phyloP scores from a whole-genome alignment of 306 rosid species.

The Carpinus fangiana region DNA sequence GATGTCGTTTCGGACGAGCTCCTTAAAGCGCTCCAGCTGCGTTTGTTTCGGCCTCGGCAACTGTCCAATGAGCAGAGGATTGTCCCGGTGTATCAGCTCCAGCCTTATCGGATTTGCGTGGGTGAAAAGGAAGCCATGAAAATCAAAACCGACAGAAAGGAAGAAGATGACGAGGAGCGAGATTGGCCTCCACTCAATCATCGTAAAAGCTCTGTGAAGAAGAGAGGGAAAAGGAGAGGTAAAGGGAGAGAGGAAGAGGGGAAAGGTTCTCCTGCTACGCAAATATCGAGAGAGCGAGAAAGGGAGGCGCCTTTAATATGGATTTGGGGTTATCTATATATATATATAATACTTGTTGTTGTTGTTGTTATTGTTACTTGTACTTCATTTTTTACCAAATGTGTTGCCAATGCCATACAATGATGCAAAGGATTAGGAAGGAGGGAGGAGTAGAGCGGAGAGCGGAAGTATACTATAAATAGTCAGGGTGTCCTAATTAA shows the following conservation, averaged over 20 bases:
- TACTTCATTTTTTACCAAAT: no score
- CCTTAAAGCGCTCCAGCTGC: constrained; percentile 24
- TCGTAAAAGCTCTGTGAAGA: neutral
- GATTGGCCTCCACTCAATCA: constrained; percentile 20
- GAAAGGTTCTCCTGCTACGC: neutral
- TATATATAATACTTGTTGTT: no score
- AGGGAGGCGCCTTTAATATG: constrained; percentile 32
- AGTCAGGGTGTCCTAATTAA: no score
- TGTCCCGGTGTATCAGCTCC: constrained; percentile 54
- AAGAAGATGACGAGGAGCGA: constrained; percentile 27
- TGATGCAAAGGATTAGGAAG: no score
- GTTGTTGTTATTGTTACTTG: no score
- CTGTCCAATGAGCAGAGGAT: constrained; percentile 12
- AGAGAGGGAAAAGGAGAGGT: no score
- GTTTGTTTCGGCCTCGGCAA: neutral
- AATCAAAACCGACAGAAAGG: constrained; percentile 5
- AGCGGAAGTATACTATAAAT: no score
- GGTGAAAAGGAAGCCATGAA: constrained; percentile 15
- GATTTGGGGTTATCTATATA: constrained; percentile 2
- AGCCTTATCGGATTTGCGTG: constrained; percentile 22
- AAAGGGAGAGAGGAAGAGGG: no score
- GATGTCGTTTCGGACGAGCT: constrained; percentile 42
- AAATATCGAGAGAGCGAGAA: neutral
- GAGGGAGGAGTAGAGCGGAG: no score
- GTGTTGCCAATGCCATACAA: no score